Evolutionary conservation across 2,329 filamentous ascomycete genomes (phyloP), one percentile per base, ranked within the genome.

Genomic region (Hymenoscyphus fraxineus): DNA sequence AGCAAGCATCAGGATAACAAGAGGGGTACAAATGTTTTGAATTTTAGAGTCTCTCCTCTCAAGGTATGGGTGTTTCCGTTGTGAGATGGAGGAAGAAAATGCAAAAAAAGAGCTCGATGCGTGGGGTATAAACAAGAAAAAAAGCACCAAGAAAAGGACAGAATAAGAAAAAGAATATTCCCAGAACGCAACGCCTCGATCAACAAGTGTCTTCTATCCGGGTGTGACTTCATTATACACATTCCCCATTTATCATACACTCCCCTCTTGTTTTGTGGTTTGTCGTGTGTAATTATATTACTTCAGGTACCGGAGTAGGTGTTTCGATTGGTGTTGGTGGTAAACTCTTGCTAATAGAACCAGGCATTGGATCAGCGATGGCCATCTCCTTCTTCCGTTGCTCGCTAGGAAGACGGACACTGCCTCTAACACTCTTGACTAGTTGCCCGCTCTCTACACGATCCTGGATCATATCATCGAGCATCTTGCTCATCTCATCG

Each of bases 401-500:
- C 73, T 81, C 82, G 54, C 78, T 77, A 5, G 82, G 80, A 41
- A 90, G 75, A 59, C 87, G 84, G 60, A 92, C 83, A 72, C 88
- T 92, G 51, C 88, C 90, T 66, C 88, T 82, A 60, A 79, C 79
- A 61, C 88, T 83, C 72, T 90, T 86, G 38, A 91, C 81, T 27
- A 92, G 79, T 62, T 91, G 86, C 27, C 90, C 91, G 61, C 82
- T 87, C 71, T 95, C 91, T 61, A 96, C 90, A 64, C 90, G 87
- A 73, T 94, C 91, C 74, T 93, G 90, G 65, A 97, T 95, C 94
- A 98, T 97, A 78, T 97, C 92, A 73, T 98, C 94, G 32, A 97
- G 84, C 80, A 97, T 93, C 72, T 88, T 87, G 70, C 91, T 96
- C 88, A 97, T 93, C 77, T 97, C 93, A 71, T 97, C 93, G 40